Conservation (phyloP, 805 yeast species). For the Candida pseudoglaebosa region DNA sequence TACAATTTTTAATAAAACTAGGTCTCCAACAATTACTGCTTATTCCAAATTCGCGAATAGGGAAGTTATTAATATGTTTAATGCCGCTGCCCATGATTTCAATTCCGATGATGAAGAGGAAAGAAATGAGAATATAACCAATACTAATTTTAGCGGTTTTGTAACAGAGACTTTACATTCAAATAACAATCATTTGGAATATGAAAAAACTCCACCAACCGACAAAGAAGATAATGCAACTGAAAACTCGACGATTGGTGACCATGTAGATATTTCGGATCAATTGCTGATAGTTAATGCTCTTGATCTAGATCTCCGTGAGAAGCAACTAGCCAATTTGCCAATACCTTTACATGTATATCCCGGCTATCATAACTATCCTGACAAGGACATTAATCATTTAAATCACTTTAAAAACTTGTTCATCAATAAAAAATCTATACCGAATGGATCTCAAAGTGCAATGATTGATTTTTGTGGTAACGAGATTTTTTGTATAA, state of each 20-base stretch:
- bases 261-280: constrained; percentile 18
- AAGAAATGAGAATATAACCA: constrained; percentile 18
- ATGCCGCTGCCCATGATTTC: constrained; percentile 41
- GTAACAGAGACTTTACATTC: constrained; percentile 46
- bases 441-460: constrained; percentile 28
- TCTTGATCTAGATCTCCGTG: constrained; percentile 38
- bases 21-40: constrained; percentile 76
- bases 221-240: constrained; percentile 20
- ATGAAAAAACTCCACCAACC: constrained; percentile 24
- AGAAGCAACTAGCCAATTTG: constrained; percentile 33
- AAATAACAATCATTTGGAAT: constrained; percentile 2
- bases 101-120: constrained; percentile 28
- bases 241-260: constrained; percentile 48
- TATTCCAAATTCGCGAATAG: constrained; percentile 71
- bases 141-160: constrained; percentile 41
- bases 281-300: constrained; percentile 29
- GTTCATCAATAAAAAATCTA: constrained; percentile 33
- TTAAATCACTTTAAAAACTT: constrained; percentile 32
- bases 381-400: constrained; percentile 21
- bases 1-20: constrained; percentile 23
- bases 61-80: constrained; percentile 75
- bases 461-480: constrained; percentile 44
- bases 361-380: constrained; percentile 33
- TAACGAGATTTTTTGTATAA: constrained; percentile 44
- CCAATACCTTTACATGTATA: constrained; percentile 29